Base-by-base conservation (phyloP, 78 protist genomes). In the Dictyostelium citrinum region DNA sequence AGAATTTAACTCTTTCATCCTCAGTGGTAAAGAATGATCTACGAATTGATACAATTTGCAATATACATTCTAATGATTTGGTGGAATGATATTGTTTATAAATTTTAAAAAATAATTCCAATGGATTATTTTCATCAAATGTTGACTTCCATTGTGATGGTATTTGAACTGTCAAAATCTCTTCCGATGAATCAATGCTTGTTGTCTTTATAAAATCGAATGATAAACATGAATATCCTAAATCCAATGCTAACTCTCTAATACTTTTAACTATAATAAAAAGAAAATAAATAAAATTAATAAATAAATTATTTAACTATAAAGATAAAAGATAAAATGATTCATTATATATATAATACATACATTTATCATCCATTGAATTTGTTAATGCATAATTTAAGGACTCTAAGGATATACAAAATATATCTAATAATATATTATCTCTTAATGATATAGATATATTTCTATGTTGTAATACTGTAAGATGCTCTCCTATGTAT, bases 221-320 rank as follows among this genome's bases (percentile, higher is more conserved):
- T 22, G 85, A 41, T 67, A 88, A 55, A 78, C 85, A 88, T 78
- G 93, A n/a, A 29, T 77, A 72, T 22, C 70, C 16, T 46, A 88
- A 37, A 20, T 88, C 93, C 11, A 88, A 79, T 78, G 93, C 85
- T 61, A 60, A 58, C 49, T 88, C 86, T 68, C 85, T 88, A 41
- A 88, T 88, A 29, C 70, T 88, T 31, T 79, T 77, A 41, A 41
- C 92, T 85, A 17, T n/a, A 14, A 9, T 27, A 24, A 27, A 22
- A 6, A 22, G 3, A n/a, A 3, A 37, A 37, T 37, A 39, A 39
- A 39, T 39, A 39, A 39, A 39, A 39, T 39, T 39, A 39, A 39
- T 39, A 39, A 39, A 39, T 39, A 39, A 39, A 58, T 60, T 22
- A 12, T 49, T 37, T 3, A 45, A 45, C 2, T 45, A 45, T 0